phyloP scores from a whole-genome alignment of 2,329 filamentous ascomycete species.

The Xylaria sp. region DNA sequence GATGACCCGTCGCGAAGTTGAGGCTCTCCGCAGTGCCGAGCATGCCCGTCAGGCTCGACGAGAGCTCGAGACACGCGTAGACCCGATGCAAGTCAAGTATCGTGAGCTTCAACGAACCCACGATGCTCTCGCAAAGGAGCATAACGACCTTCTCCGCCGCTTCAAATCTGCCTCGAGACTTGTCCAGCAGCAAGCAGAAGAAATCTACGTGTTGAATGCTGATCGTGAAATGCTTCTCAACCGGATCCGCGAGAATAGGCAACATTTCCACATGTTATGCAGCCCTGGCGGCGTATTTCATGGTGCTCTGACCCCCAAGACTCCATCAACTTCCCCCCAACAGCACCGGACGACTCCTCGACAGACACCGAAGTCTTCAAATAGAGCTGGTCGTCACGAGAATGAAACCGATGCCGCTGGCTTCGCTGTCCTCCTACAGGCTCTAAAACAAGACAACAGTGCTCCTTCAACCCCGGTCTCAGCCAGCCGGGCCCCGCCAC shows the following conservation, averaged over 20 bases:
- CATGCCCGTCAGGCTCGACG: constrained; percentile 70
- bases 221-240: constrained; percentile 81
- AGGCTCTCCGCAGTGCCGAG: constrained; percentile 81
- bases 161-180: constrained; percentile 79
- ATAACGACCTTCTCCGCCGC: constrained; percentile 70
- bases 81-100: constrained; percentile 64
- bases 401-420: constrained; percentile 68
- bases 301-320: constrained; percentile 68
- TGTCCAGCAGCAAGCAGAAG: constrained; percentile 81
- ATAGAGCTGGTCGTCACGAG: constrained; percentile 54
- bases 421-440: constrained; percentile 83
- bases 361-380: constrained; percentile 59
- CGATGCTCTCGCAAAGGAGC: constrained; percentile 73
- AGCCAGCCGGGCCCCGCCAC: constrained; percentile 57
- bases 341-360: constrained; percentile 61
- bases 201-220: constrained; percentile 75
- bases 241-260: constrained; percentile 88
- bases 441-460: constrained; percentile 80
- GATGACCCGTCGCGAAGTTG: constrained; percentile 88
- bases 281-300: constrained; percentile 77
- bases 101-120: constrained; percentile 73
- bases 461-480: constrained; percentile 75
- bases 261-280: constrained; percentile 83
- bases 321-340: constrained; percentile 57
- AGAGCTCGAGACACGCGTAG: constrained; percentile 62